A percentile compares a stretch with the other conserved stretches of the same genome.
Evolutionary conservation across 768 basidiomycete species (phyloP).

Genomic region (Guyanaporus albipodus): DNA sequence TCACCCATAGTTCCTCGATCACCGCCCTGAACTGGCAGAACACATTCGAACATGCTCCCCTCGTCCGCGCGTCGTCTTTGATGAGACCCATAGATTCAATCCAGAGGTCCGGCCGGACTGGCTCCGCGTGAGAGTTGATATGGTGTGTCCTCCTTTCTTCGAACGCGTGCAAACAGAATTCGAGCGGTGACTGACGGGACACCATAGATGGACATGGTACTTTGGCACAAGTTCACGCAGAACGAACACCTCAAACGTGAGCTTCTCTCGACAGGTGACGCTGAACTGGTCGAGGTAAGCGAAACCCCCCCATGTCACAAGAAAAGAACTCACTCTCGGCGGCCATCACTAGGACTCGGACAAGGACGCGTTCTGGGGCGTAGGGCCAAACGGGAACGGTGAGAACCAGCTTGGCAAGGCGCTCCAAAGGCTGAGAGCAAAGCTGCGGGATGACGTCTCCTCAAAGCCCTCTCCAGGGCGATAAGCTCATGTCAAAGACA

Average conservation of each 20-base stretch:
- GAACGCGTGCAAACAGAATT: constrained; percentile 13
- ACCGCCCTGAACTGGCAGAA: constrained; percentile 32
- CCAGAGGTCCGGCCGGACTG: constrained; percentile 35
- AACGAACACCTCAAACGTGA: constrained; percentile 33
- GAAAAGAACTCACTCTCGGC: constrained; percentile 14
- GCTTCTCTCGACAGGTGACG: constrained; percentile 36
- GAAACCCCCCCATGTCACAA: constrained; percentile 5
- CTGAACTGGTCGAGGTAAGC: constrained; percentile 38
- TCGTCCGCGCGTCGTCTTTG: constrained; percentile 31
- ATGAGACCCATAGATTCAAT: constrained; percentile 34
- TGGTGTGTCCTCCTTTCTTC: constrained; percentile 23
- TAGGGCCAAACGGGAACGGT: constrained; percentile 36
- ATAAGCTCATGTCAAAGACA: constrained; percentile 17
- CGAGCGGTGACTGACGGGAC: constrained; percentile 4
- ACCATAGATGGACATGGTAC: constrained; percentile 37
- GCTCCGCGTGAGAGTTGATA: constrained; percentile 32
- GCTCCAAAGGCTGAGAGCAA: constrained; percentile 35
- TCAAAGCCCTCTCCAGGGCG: constrained; percentile 12
- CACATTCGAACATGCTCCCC: constrained; percentile 34
- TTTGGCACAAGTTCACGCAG: constrained; percentile 40
- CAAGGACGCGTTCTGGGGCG: constrained; percentile 41
- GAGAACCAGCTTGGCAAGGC: constrained; percentile 41
- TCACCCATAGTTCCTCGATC: constrained; percentile 31
- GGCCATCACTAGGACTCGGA: constrained; percentile 22
- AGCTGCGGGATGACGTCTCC: constrained; percentile 25